Conservation (phyloP, 768 basidiomycete genomes). For the Boletus vinaceobasis region DNA sequence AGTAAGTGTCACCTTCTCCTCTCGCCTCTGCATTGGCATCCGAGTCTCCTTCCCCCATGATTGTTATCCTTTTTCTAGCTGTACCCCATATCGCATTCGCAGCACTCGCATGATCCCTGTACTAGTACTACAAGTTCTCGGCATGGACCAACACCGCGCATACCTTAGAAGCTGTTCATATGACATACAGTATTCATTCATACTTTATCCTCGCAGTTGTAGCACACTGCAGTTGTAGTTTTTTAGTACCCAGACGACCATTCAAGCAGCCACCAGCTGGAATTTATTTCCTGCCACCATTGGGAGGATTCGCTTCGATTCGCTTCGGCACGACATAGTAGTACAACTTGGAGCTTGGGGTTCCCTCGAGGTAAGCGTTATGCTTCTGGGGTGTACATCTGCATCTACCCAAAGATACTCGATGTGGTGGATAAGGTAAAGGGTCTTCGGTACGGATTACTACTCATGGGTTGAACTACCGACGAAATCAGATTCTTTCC, state of each 20-base stretch:
- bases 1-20: slow-evolving; percentile 10
- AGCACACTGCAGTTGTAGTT: slow-evolving; percentile 17
- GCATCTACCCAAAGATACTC: slow-evolving; percentile 17
- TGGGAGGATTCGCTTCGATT: neutral
- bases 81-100: slow-evolving; percentile 20
- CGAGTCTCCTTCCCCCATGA: neutral
- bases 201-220: slow-evolving; percentile 21
- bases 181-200: slow-evolving; percentile 17
- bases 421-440: slow-evolving; percentile 13
- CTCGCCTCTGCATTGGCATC: slow-evolving; percentile 4
- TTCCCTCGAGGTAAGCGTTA: slow-evolving; percentile 2
- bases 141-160: slow-evolving; percentile 25
- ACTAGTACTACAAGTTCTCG: slow-evolving; percentile 15
- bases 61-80: slow-evolving; percentile 5
- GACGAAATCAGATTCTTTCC: slow-evolving; percentile 3
- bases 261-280: slow-evolving; percentile 1
- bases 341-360: slow-evolving; percentile 13
- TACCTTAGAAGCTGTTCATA: slow-evolving; percentile 19
- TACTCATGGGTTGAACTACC: slow-evolving; percentile 27
- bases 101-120: slow-evolving; percentile 26
- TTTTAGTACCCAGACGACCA: slow-evolving; percentile 10
- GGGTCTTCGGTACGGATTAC: neutral
- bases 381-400: slow-evolving; percentile 16
- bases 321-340: slow-evolving; percentile 7
- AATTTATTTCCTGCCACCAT: neutral